phyloP scores from a whole-genome alignment of 176 grass and related monocot genomes.

The Carex kokanica region DNA sequence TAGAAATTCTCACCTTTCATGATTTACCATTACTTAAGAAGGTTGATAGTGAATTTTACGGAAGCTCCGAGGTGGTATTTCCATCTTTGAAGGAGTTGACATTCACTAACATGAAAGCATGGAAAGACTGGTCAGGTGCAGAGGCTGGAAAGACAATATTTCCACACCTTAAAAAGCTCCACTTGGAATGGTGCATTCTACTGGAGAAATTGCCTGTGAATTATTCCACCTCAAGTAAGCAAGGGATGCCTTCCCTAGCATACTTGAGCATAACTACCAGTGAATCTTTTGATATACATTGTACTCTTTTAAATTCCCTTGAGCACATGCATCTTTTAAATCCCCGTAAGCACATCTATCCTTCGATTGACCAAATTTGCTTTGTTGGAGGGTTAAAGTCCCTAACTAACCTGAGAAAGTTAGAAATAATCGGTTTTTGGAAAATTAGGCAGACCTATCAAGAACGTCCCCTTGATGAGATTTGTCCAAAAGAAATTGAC shows the following conservation, averaged over 20 bases:
- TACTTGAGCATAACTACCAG: constrained; percentile 8
- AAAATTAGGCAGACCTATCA: no score
- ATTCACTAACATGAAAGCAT: no score
- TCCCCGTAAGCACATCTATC: no score
- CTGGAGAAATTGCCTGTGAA: no score
- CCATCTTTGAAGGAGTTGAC: constrained; percentile 22
- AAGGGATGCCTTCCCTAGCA: not conserved
- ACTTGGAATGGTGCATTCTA: no score
- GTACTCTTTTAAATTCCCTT: not conserved
- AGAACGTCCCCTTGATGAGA: not conserved
- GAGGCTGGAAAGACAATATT: not conserved
- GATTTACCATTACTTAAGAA: constrained; percentile 5
- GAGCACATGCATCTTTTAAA: not conserved
- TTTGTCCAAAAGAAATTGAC: not conserved
- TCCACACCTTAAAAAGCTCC: no score
- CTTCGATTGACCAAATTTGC: not conserved
- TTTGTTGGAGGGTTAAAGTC: not conserved
- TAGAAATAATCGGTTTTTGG: not conserved
- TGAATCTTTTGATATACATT: not conserved
- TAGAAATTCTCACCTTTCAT: constrained; percentile 22
- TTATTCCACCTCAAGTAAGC: not conserved
- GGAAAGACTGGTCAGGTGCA: not conserved
- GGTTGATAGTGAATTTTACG: constrained; percentile 37
- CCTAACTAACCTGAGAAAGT: not conserved
- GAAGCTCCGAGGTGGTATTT: constrained; percentile 18